Conservation (phyloP, 2,329 filamentous ascomycete genomes). For the Penicillium sp. region DNA sequence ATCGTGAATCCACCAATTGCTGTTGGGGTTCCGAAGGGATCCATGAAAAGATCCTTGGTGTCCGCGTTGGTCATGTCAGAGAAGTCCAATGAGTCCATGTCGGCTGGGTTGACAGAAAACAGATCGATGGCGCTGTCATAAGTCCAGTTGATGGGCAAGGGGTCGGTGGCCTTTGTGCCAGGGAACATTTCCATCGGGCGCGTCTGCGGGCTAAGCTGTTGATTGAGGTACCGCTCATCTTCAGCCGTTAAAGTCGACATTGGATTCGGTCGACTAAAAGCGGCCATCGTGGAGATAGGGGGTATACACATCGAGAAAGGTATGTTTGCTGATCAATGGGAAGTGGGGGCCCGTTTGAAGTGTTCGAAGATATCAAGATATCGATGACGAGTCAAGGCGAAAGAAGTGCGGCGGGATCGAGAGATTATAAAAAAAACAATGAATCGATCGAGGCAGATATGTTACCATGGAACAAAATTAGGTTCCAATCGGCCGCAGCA, state of each 20-base stretch:
- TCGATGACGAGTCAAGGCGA: neutral
- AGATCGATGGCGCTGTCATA: slow-evolving; percentile 41
- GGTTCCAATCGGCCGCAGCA: slow-evolving; percentile 13
- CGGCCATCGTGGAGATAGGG: slow-evolving; percentile 14
- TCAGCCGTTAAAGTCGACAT: slow-evolving; percentile 21
- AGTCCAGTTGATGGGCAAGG: slow-evolving; percentile 40
- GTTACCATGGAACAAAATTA: slow-evolving; percentile 14
- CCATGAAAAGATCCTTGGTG: slow-evolving; percentile 35
- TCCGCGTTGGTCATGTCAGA: slow-evolving; percentile 34
- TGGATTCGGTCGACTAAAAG: slow-evolving; percentile 24
- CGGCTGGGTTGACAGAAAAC: slow-evolving; percentile 36
- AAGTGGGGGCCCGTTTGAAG: neutral
- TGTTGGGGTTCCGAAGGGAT: slow-evolving; percentile 34
- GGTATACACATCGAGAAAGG: slow-evolving; percentile 2
- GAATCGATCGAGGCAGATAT: slow-evolving; percentile 6
- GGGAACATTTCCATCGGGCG: slow-evolving; percentile 26
- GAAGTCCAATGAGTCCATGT: slow-evolving; percentile 38
- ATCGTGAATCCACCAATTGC: slow-evolving; percentile 38
- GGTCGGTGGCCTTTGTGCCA: slow-evolving; percentile 34
- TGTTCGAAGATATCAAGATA: slow-evolving; percentile 3
- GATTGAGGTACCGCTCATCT: slow-evolving; percentile 24
- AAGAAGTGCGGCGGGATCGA: neutral
- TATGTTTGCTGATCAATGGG: neutral
- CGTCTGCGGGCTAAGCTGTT: slow-evolving; percentile 25
- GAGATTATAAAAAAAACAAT: slow-evolving; percentile 5